phyloP scores from a whole-genome alignment of 2,329 filamentous ascomycete genomes.

The Elsinoe australis region DNA sequence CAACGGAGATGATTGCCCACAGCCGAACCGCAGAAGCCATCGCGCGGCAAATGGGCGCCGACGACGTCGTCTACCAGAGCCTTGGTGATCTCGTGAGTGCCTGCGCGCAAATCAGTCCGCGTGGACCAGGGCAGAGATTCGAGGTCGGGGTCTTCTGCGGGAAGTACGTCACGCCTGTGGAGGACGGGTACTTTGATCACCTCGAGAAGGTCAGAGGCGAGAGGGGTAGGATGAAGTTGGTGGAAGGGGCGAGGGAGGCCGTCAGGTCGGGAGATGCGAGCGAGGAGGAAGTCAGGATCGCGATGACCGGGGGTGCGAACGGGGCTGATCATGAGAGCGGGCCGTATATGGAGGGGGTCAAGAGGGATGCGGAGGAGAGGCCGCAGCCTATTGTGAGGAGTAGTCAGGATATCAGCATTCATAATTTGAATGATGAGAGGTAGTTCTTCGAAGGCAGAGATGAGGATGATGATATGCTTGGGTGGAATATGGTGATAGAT shows the following conservation, averaged over 20 bases:
- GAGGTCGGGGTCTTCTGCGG: conserved; percentile 91
- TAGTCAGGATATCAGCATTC: conserved; percentile 53
- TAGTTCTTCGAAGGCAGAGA: neutral
- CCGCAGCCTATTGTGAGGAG: conserved; percentile 25
- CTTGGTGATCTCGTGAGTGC: conserved; percentile 72
- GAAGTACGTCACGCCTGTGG: conserved; percentile 73
- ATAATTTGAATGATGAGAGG: conserved; percentile 44
- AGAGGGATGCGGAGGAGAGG: conserved; percentile 26
- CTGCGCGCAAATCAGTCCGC: conserved; percentile 63
- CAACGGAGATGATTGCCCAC: conserved; percentile 63
- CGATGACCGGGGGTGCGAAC: conserved; percentile 51
- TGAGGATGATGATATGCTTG: neutral
- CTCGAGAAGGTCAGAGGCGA: conserved; percentile 65
- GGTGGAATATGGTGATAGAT: conserved; percentile 2
- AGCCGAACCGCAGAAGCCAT: conserved; percentile 55
- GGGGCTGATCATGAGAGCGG: conserved; percentile 23
- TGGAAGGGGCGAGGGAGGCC: conserved; percentile 57
- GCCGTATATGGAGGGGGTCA: conserved; percentile 22
- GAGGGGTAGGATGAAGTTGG: conserved; percentile 58
- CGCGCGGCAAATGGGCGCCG: conserved; percentile 61
- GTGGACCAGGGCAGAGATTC: conserved; percentile 56
- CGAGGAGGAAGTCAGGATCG: conserved; percentile 53
- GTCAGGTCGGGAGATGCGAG: conserved; percentile 56
- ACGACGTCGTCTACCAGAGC: conserved; percentile 68
- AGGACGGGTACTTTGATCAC: conserved; percentile 73